A percentile compares a stretch with the other conserved stretches of the same genome.
phyloP scores from a whole-genome alignment of 1,284 basidiomycete genomes.

The Sanghuangporus weigelae region DNA sequence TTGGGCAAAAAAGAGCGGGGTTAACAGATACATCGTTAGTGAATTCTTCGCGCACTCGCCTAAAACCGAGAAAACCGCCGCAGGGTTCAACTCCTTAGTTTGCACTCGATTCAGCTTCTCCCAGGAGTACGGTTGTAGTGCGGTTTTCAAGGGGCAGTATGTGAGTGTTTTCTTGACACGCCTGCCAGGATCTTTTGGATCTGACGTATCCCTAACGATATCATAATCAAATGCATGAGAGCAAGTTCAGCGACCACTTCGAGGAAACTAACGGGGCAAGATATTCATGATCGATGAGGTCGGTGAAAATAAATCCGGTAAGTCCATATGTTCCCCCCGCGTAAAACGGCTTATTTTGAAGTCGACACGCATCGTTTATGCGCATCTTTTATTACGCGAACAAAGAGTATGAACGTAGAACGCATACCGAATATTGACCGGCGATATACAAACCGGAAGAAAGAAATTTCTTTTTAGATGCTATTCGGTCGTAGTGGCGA shows the following conservation, averaged over 20 bases:
- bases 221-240: constrained; percentile 10
- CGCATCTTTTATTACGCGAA: constrained; percentile 45
- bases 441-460: not conserved
- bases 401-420: not conserved
- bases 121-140: constrained; percentile 66
- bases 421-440: not conserved
- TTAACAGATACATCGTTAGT: constrained; percentile 13
- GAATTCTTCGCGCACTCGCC: constrained; percentile 38
- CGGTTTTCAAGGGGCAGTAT: constrained; percentile 61
- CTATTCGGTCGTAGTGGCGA: not conserved
- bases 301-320: constrained; percentile 91
- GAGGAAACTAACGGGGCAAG: constrained; percentile 63
- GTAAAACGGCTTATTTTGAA: constrained; percentile 75
- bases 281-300: constrained; percentile 83
- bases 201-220: constrained; percentile 28
- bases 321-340: constrained; percentile 88
- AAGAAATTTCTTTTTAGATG: not conserved
- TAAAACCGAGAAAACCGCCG: constrained; percentile 63
- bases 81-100: constrained; percentile 76
- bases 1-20: constrained; percentile 11
- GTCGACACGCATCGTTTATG: constrained; percentile 75
- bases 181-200: constrained; percentile 56
- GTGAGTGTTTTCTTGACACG: constrained; percentile 56
- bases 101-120: constrained; percentile 60
- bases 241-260: not conserved